A percentile compares a stretch with the other conserved stretches of the same genome.
phyloP scores from a whole-genome alignment of 179 eudicot genomes.

The Pouteria campechiana region DNA sequence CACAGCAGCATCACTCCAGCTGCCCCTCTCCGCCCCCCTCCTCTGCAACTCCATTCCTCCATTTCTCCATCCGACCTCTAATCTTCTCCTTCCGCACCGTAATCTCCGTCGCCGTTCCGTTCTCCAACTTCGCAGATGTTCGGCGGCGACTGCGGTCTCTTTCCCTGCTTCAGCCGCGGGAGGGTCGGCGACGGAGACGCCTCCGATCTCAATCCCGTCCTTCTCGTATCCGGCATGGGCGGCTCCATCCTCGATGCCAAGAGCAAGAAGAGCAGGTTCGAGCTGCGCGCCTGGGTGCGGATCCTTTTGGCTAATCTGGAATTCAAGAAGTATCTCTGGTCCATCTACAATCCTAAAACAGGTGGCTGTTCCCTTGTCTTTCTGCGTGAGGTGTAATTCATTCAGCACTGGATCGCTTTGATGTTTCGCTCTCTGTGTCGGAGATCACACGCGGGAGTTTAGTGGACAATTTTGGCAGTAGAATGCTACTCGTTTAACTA shows the following conservation, averaged over 20 bases:
- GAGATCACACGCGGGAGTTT: no score
- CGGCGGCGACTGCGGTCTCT: conserved; percentile 23
- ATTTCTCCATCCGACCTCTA: neutral
- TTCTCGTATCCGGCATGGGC: conserved; percentile 68
- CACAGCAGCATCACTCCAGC: no score
- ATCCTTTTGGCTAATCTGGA: conserved; percentile 71
- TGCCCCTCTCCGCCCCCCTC: no score
- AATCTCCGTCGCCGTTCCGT: neutral
- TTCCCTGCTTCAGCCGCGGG: conserved; percentile 28
- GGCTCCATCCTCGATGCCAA: conserved; percentile 65
- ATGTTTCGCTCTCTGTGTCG: no score
- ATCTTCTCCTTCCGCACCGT: neutral
- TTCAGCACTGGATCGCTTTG: no score
- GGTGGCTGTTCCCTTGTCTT: conserved; percentile 14
- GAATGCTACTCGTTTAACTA: no score
- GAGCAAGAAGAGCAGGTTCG: conserved; percentile 36
- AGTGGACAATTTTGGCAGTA: no score
- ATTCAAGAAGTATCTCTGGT: conserved; percentile 69
- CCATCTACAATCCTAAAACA: conserved; percentile 59
- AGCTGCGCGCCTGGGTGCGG: conserved; percentile 86
- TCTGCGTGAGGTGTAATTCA: no score
- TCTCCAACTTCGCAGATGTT: conserved; percentile 9
- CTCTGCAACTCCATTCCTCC: neutral
- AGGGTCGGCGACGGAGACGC: conserved; percentile 21
- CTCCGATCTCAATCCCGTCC: conserved; percentile 60